Evolutionary conservation across 495 filamentous ascomycete species (phyloP).

Genomic region (Pyrenula aspistea): DNA sequence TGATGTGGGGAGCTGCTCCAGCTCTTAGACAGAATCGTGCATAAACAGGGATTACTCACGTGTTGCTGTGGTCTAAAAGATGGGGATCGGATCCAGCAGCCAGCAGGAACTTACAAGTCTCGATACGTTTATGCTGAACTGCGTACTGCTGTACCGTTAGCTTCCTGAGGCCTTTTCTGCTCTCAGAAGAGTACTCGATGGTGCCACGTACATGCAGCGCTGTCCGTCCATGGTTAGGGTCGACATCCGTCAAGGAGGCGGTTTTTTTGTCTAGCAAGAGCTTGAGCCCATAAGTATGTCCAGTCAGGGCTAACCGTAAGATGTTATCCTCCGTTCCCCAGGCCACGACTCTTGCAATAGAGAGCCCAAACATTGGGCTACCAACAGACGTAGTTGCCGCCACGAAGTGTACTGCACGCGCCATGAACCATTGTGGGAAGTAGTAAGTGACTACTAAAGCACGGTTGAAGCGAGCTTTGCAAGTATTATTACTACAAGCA

Average conservation of each 20-base stretch:
- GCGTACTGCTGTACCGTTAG: neutral
- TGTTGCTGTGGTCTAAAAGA: neutral
- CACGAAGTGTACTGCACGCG: neutral
- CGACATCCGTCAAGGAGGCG: neutral
- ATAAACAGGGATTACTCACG: neutral
- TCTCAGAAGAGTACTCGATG: neutral
- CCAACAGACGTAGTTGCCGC: neutral
- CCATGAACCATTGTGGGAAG: neutral
- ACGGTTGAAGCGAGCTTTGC: neutral
- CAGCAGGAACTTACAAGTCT: neutral
- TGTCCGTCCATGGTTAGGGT: neutral
- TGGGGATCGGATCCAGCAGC: neutral
- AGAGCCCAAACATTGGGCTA: neutral
- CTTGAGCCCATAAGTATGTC: neutral
- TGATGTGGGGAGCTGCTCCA: neutral
- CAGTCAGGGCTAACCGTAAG: neutral
- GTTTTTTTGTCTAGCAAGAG: neutral
- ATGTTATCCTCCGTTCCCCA: neutral
- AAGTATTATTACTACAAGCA: neutral
- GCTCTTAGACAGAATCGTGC: neutral
- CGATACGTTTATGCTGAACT: neutral
- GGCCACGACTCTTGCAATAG: neutral
- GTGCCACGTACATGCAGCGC: neutral
- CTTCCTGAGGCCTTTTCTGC: neutral
- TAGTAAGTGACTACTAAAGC: neutral